Conservation (phyloP, 1,139 yeast species). For the Saccharomyces pastorianus region DNA sequence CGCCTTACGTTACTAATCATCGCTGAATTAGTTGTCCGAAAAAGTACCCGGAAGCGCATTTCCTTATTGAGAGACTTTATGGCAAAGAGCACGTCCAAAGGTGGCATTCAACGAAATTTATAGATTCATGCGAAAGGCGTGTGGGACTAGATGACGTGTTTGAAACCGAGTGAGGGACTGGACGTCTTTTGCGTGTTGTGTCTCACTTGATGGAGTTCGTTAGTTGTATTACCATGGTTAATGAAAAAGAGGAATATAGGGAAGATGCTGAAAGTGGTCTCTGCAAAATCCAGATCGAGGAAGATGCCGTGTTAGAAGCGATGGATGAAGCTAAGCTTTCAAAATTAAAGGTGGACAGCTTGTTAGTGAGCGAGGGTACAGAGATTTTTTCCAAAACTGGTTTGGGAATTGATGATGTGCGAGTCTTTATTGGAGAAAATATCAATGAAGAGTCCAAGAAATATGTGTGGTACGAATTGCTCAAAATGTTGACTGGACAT, state of each 20-base stretch:
- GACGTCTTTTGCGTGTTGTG: too few species aligned
- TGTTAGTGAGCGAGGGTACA: constrained; percentile 20
- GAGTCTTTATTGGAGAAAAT: constrained; percentile 7
- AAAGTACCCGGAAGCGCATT: not conserved
- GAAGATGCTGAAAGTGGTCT: constrained; percentile 8
- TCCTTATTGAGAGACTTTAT: not conserved
- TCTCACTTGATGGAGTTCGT: constrained; percentile 8
- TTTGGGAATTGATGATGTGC: constrained; percentile 5
- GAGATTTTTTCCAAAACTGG: constrained; percentile 9
- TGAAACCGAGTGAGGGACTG: not conserved
- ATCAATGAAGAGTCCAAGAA: constrained; percentile 1
- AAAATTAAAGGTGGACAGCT: not conserved
- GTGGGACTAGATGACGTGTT: not conserved
- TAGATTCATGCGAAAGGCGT: not conserved
- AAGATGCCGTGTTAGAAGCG: not conserved
- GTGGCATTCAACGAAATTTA: not conserved
- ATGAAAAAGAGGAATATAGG: not conserved
- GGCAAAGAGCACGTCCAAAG: not conserved
- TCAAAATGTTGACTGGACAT: constrained; percentile 16
- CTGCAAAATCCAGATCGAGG: constrained; percentile 6
- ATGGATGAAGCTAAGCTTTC: constrained; percentile 2
- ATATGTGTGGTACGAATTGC: constrained; percentile 20
- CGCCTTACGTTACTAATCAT: not conserved
- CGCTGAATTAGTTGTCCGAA: not conserved
- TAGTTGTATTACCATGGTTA: constrained; percentile 11